Evolutionary conservation across 331 rosid species (phyloP), one percentile per base, ranked within the genome.

Genomic region (Phaseolus coccineus): DNA sequence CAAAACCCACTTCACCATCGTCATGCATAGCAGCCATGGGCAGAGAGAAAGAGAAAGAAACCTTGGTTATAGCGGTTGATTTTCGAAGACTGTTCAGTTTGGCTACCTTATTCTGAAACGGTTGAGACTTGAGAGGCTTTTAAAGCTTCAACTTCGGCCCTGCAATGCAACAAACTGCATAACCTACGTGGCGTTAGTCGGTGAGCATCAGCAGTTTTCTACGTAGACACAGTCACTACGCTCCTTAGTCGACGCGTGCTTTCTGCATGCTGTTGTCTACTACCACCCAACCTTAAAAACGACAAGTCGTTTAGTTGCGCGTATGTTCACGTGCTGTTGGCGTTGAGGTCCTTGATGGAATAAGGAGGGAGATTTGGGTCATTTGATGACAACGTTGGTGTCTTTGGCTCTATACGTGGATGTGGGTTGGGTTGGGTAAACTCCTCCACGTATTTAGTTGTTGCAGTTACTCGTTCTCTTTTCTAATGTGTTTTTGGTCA

Each of bases 131-230:
- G 30, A 80, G 68, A 63, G 73, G 78, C 72, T 59, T 79, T 80
- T 73, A 74, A 88, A 87, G 90, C 81, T 86, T 86, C 87, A 87
- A 89, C 86, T 77, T 85, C 85, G 79, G 62, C 84, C 87, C 89
- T 84, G 94, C 82, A 81, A 76, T 89, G 71, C 75, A 65, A 65
- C 51, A 16, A 35, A 83, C 31, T 39, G 42, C 56, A 9, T 10
- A 8, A 8, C 4, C 40, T 85, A 69, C 85, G 71, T 37, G 71
- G 71, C 19, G 16, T n/a, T 15, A 31, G 84, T 62, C 73, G 33
- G 77, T 75, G 19, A 58, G 22, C 14, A 28, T 48, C 1, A 27
- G 27, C 15, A 48, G 39, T 48, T 48, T 4, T 67, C 10, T 67
- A 19, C 28, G 33, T 3, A 3, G 16, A 35, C 8, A 56, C 10